Evolutionary conservation across 257 asterid species (phyloP), one percentile per base, ranked within the genome.

Genomic region (Leptodermis oblonga): DNA sequence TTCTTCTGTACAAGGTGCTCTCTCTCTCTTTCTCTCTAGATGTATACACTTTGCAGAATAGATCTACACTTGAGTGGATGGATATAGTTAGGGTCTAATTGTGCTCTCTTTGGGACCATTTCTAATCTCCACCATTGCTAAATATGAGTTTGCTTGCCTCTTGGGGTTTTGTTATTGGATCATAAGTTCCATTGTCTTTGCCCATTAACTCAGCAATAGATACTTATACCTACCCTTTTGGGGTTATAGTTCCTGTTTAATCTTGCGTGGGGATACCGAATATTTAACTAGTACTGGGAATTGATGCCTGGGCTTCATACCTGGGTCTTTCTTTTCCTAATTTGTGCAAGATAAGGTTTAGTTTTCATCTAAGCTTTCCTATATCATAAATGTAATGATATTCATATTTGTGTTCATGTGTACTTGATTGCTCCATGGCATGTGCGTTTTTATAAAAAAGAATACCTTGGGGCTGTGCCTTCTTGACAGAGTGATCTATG

Each of bases 1-100:
- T 68, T 85, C 96, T 68, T 84, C 96, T 53, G 89, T 89, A 77
- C 92, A 87, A 91, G 97, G 99, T 80, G 22, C n/a, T 62, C 2
- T 62, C 60, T 77, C 30, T 43, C 46, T 52, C 73, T 52, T 64
- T 30, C 56, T 30, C 68, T 43, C 49, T 68, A 2, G 18, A 46
- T 46, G 22, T 13, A 46, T 13, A 46, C 2, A 22, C 53, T 13
- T 46, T 46, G 18, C 4, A 15, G 53, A 20, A 48, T 48, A 48
- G 54, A 53, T 52, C 12, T 34, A 34, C 55, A 18, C 22, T 49
- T 15, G 25, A 0, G 1, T 51, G 56, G 28, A 51, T 25, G 28
- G 26, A 22, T 51, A 51, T 51, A 25, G 28, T 25, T 51, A 9
- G 17, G 28, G 56, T 51, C 56, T 51, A 51, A 51, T 51, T 20